Percentiles rank a stretch among this genome's conserved stretches.
These are phyloP conservation scores for Blepharisma stoltei DNA, from an alignment of 73 alveolate species.

Conservation along the genomic window DNA sequence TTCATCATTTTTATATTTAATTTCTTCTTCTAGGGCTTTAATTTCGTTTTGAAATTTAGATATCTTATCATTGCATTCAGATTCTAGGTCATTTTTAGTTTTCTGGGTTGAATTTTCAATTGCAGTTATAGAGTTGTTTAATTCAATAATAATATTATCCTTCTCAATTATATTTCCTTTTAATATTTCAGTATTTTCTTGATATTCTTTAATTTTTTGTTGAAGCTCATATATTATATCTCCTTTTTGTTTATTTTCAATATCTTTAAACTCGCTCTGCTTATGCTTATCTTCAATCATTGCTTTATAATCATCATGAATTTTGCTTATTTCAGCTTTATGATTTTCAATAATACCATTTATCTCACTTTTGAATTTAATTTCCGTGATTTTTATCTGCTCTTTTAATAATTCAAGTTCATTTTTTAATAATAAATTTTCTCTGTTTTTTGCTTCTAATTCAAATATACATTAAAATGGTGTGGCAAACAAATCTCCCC, in stretches of 20 bases:
- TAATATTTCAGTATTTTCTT: neutral
- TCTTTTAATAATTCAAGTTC: no score
- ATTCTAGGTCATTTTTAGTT: neutral
- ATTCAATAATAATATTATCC: neutral
- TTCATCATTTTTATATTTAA: neutral
- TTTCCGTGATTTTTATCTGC: no score
- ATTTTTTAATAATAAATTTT: no score
- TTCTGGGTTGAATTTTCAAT: neutral
- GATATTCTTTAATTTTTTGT: neutral
- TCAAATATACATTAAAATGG: no score
- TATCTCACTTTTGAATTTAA: no score
- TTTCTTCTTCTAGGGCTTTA: neutral
- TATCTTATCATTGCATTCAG: neutral
- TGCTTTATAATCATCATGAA: no score
- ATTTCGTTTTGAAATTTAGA: neutral
- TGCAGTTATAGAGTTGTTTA: neutral
- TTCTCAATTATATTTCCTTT: neutral
- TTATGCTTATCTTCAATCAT: no score
- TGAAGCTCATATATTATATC: neutral
- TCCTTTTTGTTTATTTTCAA: neutral
- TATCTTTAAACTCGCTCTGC: neutral
- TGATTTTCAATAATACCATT: no score
- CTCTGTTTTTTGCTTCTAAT: no score
- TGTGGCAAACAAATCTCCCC: no score
- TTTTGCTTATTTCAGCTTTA: no score